Conservation (phyloP, 2,329 filamentous ascomycete genomes). For the Cercospora sp. region DNA sequence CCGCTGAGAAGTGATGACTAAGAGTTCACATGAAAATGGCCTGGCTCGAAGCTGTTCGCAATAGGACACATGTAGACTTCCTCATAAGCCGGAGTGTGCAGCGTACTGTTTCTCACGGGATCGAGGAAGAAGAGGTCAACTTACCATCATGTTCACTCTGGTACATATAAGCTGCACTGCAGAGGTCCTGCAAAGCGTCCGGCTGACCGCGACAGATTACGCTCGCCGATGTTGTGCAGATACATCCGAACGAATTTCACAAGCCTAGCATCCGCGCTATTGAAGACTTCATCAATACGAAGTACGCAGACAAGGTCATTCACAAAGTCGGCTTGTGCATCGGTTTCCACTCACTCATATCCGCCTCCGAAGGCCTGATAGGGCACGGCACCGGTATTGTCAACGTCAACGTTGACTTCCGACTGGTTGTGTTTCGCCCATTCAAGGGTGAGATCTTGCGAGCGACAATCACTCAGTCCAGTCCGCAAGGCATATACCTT, state of each 20-base stretch:
- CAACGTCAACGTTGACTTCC: constrained; percentile 95
- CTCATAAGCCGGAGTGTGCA: not conserved
- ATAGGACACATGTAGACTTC: not conserved
- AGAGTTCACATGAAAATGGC: not conserved
- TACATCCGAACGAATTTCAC: constrained; percentile 82
- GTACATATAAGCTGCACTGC: not conserved
- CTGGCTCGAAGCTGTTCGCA: not conserved
- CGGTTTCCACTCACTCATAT: constrained; percentile 86
- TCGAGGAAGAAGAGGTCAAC: not conserved
- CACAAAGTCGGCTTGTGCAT: constrained; percentile 94
- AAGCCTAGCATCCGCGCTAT: constrained; percentile 81
- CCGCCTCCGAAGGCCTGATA: constrained; percentile 88
- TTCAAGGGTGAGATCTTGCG: constrained; percentile 93
- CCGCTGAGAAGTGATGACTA: not conserved
- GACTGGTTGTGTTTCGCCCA: constrained; percentile 88
- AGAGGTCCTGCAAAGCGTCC: not conserved
- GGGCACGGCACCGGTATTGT: constrained; percentile 89
- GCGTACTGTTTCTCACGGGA: not conserved
- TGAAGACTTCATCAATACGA: constrained; percentile 94
- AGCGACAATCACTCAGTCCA: constrained; percentile 77
- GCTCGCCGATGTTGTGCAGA: constrained; percentile 90
- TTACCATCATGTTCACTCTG: constrained; percentile 7
- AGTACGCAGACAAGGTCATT: constrained; percentile 94
- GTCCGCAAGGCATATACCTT: constrained; percentile 63
- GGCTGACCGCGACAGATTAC: constrained; percentile 66